These are phyloP conservation scores for Trichoderma reesei DNA, from an alignment of 495 filamentous ascomycete species.

Conservation along the genomic window DNA sequence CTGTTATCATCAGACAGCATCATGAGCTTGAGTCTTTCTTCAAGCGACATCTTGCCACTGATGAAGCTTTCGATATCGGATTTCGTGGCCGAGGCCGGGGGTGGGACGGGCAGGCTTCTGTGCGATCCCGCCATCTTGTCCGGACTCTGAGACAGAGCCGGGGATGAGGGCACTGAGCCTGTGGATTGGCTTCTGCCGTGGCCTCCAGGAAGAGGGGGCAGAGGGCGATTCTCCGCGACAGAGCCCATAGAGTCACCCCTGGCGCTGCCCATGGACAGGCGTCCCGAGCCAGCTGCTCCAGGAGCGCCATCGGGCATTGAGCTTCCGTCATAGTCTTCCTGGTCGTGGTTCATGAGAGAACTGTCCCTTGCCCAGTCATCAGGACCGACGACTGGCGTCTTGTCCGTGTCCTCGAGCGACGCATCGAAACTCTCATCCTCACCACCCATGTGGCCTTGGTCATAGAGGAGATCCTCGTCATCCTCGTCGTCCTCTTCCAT, in stretches of 20 bases:
- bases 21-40: slow-evolving; percentile 76
- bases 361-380: slow-evolving; percentile 75
- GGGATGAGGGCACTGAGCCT: slow-evolving; percentile 22
- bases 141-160: slow-evolving; percentile 47
- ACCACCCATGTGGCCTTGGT: slow-evolving; percentile 54
- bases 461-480: slow-evolving; percentile 61
- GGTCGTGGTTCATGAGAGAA: slow-evolving; percentile 39
- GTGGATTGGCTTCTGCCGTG: slow-evolving; percentile 25
- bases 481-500: slow-evolving; percentile 59
- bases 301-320: slow-evolving; percentile 44
- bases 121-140: slow-evolving; percentile 52
- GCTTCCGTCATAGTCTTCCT: slow-evolving; percentile 65
- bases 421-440: slow-evolving; percentile 89
- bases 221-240: slow-evolving; percentile 60
- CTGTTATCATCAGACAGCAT: slow-evolving; percentile 56
- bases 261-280: slow-evolving; percentile 30
- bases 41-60: slow-evolving; percentile 62
- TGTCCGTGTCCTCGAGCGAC: slow-evolving; percentile 87
- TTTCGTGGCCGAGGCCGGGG: slow-evolving; percentile 55
- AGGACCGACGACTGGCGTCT: slow-evolving; percentile 91
- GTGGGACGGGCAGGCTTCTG: slow-evolving; percentile 55
- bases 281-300: slow-evolving; percentile 21
- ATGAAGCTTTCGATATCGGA: slow-evolving; percentile 60
- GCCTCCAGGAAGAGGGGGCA: slow-evolving; percentile 60
- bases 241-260: slow-evolving; percentile 60